Evolutionary conservation across 345 rosid species (phyloP).

Genomic region (Iberis pinnata): DNA sequence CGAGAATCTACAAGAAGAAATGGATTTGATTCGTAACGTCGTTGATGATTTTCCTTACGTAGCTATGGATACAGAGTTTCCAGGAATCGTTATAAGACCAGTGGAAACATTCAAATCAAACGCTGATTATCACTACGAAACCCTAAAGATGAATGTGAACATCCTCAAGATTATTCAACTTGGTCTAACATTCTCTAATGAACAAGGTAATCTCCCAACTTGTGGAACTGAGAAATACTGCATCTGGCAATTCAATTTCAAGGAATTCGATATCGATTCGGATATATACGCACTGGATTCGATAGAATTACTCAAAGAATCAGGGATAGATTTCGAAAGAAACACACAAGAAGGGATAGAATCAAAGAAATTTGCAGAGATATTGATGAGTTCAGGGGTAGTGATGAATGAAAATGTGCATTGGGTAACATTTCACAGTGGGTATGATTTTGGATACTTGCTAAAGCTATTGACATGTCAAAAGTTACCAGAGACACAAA

Average conservation of each 20-base stretch:
- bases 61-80: slow-evolving; percentile 95
- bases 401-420: slow-evolving; percentile 69
- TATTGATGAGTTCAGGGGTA: slow-evolving; percentile 77
- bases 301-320: slow-evolving; percentile 59
- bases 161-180: slow-evolving; percentile 72
- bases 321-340: slow-evolving; percentile 66
- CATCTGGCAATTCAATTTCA: slow-evolving; percentile 87
- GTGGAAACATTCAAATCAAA: slow-evolving; percentile 67
- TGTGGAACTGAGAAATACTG: slow-evolving; percentile 71
- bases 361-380: slow-evolving; percentile 58
- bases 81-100: slow-evolving; percentile 65
- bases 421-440: slow-evolving; percentile 97
- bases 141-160: slow-evolving; percentile 70
- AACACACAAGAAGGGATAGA: slow-evolving; percentile 64
- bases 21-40: slow-evolving; percentile 51
- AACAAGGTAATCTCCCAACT: slow-evolving; percentile 66
- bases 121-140: slow-evolving; percentile 61
- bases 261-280: slow-evolving; percentile 51
- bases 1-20: slow-evolving; percentile 58
- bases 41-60: slow-evolving; percentile 70
- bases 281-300: slow-evolving; percentile 73
- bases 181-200: slow-evolving; percentile 82
- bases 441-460: slow-evolving; percentile 84
- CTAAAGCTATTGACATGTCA: slow-evolving; percentile 72
- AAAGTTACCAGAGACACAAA: slow-evolving; percentile 54